Evolutionary conservation across 2,329 filamentous ascomycete species (phyloP).

Genomic region (Teratosphaeria epicoccoides): DNA sequence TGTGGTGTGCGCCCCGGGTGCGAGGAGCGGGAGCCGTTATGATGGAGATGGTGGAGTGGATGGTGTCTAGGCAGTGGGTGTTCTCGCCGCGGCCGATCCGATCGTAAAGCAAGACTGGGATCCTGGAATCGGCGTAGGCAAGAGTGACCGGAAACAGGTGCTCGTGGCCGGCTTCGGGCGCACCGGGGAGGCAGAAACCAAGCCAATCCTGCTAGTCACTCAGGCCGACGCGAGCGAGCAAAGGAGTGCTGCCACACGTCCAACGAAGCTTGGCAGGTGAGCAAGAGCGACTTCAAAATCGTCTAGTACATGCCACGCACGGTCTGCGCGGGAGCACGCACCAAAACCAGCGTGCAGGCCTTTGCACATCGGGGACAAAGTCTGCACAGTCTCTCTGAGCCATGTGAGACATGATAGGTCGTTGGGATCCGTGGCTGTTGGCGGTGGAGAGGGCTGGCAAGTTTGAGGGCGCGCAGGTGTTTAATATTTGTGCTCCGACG

Average conservation of each 20-base stretch:
- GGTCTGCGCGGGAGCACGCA: too few species aligned
- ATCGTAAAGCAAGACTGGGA: constrained; percentile 44
- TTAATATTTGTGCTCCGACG: constrained; percentile 28
- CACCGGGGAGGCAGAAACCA: constrained; percentile 37
- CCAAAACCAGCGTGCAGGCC: too few species aligned
- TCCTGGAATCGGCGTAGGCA: constrained; percentile 22
- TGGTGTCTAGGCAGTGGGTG: constrained; percentile 37
- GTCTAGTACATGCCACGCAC: too few species aligned
- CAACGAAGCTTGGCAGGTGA: too few species aligned
- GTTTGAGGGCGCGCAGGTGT: constrained; percentile 26
- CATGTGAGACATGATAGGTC: too few species aligned
- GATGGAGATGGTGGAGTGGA: constrained; percentile 40
- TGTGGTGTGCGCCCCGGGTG: constrained; percentile 6
- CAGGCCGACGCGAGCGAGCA: too few species aligned
- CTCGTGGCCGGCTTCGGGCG: constrained; percentile 34
- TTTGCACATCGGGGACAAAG: too few species aligned
- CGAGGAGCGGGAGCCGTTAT: too few species aligned
- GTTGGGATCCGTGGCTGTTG: constrained; percentile 20
- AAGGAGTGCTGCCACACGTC: too few species aligned
- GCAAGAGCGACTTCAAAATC: too few species aligned
- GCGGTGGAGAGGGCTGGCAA: constrained; percentile 25
- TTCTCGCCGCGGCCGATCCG: constrained; percentile 42
- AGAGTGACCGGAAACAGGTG: constrained; percentile 31
- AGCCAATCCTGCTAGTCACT: too few species aligned
- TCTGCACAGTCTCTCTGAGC: too few species aligned